Conservation (phyloP, 2,329 filamentous ascomycete genomes). For the Colletotrichum lupini region DNA sequence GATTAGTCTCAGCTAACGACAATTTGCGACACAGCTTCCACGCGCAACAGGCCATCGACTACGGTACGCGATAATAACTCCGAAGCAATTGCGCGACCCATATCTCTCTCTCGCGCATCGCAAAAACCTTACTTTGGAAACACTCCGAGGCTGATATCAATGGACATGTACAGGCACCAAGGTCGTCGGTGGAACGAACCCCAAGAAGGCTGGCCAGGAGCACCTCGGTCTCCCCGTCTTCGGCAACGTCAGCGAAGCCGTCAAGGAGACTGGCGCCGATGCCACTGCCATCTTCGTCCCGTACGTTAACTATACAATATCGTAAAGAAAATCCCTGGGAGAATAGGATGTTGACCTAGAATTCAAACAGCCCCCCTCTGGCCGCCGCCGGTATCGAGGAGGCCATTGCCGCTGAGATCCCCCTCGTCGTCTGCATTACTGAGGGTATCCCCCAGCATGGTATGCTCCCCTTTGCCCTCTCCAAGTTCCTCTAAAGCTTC, state of each 20-base stretch:
- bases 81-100: constrained; percentile 9
- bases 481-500: not conserved
- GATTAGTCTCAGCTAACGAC: constrained; percentile 10
- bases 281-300: constrained; percentile 97
- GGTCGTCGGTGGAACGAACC: constrained; percentile 97
- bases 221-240: constrained; percentile 96
- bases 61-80: constrained; percentile 71
- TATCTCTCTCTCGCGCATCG: not conserved
- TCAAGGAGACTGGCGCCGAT: constrained; percentile 89
- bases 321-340: not conserved
- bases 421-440: constrained; percentile 96
- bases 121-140: not conserved
- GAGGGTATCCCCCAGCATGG: constrained; percentile 98
- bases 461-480: constrained; percentile 55
- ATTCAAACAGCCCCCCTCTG: constrained; percentile 77
- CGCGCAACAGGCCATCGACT: constrained; percentile 96
- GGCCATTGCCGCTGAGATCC: constrained; percentile 91
- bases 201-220: constrained; percentile 93
- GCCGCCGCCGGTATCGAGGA: constrained; percentile 97
- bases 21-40: constrained; percentile 77
- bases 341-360: not conserved
- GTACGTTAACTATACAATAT: constrained; percentile 73
- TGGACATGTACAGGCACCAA: constrained; percentile 78
- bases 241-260: constrained; percentile 85
- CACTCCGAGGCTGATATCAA: constrained; percentile 43